Conservation (phyloP, 2,329 filamentous ascomycete genomes). For the Cladosporium sphaerospermum region DNA sequence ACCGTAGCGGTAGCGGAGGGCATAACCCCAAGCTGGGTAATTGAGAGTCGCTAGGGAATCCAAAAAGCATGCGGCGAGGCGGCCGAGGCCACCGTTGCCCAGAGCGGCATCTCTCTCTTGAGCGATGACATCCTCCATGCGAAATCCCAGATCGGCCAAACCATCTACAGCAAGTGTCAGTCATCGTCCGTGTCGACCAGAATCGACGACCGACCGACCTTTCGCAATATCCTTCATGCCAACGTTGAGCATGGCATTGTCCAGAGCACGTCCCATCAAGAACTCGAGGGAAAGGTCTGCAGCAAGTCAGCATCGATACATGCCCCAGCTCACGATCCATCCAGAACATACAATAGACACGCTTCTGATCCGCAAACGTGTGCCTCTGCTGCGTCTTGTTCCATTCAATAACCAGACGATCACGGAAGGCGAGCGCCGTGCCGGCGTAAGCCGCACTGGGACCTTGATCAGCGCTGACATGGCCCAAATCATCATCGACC, state of each 20-base stretch:
- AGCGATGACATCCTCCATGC: constrained; percentile 88
- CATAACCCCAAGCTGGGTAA: constrained; percentile 96
- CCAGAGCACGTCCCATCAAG: constrained; percentile 89
- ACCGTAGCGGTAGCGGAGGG: constrained; percentile 81
- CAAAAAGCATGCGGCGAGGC: constrained; percentile 92
- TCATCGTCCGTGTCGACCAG: neutral
- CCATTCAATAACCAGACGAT: constrained; percentile 90
- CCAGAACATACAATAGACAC: constrained; percentile 67
- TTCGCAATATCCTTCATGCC: constrained; percentile 78
- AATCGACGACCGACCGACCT: constrained; percentile 47
- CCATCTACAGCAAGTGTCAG: constrained; percentile 49
- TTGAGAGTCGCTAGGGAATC: constrained; percentile 93
- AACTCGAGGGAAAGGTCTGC: constrained; percentile 89
- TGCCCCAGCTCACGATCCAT: neutral
- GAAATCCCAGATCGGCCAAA: constrained; percentile 83
- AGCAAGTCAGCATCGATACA: neutral
- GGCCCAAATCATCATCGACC: constrained; percentile 8
- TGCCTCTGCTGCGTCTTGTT: constrained; percentile 97
- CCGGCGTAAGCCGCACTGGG: constrained; percentile 77
- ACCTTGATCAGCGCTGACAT: constrained; percentile 5
- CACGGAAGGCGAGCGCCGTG: constrained; percentile 84
- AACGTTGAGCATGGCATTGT: constrained; percentile 98
- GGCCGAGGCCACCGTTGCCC: constrained; percentile 90
- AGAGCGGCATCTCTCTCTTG: constrained; percentile 96
- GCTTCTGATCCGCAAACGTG: constrained; percentile 83